These are phyloP conservation scores for Lithohypha guttulata DNA, from an alignment of 2,329 filamentous ascomycete species.

Conservation along the genomic window DNA sequence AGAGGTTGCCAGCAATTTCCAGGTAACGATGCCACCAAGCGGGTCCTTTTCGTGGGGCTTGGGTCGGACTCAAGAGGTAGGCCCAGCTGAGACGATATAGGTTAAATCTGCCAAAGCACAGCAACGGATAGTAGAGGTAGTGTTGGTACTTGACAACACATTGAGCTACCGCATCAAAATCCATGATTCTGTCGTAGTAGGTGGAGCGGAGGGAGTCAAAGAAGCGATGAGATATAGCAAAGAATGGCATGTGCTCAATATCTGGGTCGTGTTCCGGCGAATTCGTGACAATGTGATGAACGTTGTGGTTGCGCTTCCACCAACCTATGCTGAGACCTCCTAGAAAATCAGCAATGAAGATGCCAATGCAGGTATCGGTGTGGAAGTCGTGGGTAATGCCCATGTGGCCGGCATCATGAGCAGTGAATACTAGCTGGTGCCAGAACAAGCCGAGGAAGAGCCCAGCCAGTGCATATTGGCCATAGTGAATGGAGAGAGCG, in stretches of 20 bases:
- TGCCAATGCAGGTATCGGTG: constrained; percentile 72
- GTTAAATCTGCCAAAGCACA: constrained; percentile 76
- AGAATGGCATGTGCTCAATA: constrained; percentile 82
- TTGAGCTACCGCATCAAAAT: constrained; percentile 64
- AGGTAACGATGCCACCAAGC: constrained; percentile 76
- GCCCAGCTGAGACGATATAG: constrained; percentile 73
- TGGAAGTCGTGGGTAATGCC: constrained; percentile 89
- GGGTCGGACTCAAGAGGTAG: constrained; percentile 54
- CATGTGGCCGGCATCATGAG: constrained; percentile 94
- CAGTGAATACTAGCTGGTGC: constrained; percentile 90
- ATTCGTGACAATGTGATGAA: constrained; percentile 94
- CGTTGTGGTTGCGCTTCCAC: constrained; percentile 96
- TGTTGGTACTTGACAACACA: constrained; percentile 63
- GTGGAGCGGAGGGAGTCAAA: constrained; percentile 62
- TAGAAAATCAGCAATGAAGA: constrained; percentile 78
- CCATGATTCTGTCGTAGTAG: constrained; percentile 73
- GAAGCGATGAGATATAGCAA: constrained; percentile 75
- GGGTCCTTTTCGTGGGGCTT: constrained; percentile 61
- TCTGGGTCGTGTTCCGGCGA: constrained; percentile 91
- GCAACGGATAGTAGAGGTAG: constrained; percentile 72
- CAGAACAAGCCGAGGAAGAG: constrained; percentile 72
- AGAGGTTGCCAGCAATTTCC: constrained; percentile 63
- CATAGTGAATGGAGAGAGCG: constrained; percentile 48
- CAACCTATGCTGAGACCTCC: constrained; percentile 85
- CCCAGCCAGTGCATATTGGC: constrained; percentile 60